Conservation (phyloP, 768 basidiomycete species). For the Lactifluus hygrophoroides region DNA sequence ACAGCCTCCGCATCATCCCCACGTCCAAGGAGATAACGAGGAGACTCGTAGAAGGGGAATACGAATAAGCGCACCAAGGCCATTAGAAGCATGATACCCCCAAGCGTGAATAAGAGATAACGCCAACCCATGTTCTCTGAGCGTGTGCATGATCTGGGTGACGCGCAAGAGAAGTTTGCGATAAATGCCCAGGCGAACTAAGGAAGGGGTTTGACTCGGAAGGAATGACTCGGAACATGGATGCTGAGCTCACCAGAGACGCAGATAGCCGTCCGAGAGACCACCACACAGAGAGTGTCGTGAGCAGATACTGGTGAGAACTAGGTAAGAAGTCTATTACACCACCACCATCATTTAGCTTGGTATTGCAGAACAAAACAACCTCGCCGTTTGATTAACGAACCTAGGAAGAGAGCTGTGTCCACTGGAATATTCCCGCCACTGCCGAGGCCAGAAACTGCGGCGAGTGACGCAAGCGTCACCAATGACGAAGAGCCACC, state of each 20-base stretch:
- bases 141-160: conserved; percentile 30
- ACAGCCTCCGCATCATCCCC: conserved; percentile 47
- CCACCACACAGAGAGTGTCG: conserved; percentile 53
- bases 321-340: conserved; percentile 41
- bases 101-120: conserved; percentile 46
- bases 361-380: neutral
- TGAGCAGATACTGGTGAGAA: conserved; percentile 50
- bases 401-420: conserved; percentile 44
- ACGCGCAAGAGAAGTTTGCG: conserved; percentile 43
- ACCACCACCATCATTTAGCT: neutral
- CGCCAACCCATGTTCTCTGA: conserved; percentile 57
- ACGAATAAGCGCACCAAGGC: conserved; percentile 45
- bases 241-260: conserved; percentile 32
- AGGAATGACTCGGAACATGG: neutral
- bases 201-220: too few species aligned
- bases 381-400: neutral
- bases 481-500: conserved; percentile 40
- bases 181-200: conserved; percentile 56
- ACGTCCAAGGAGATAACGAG: conserved; percentile 47
- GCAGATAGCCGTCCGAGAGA: conserved; percentile 45
- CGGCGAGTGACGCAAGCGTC: conserved; percentile 39
- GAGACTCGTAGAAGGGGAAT: conserved; percentile 49
- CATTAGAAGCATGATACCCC: conserved; percentile 44
- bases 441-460: conserved; percentile 39
- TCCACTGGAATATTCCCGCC: conserved; percentile 55